Evolutionary conservation across 73 alveolate species (phyloP), one percentile per base, ranked within the genome.

Genomic region (Breviolum minutum): DNA sequence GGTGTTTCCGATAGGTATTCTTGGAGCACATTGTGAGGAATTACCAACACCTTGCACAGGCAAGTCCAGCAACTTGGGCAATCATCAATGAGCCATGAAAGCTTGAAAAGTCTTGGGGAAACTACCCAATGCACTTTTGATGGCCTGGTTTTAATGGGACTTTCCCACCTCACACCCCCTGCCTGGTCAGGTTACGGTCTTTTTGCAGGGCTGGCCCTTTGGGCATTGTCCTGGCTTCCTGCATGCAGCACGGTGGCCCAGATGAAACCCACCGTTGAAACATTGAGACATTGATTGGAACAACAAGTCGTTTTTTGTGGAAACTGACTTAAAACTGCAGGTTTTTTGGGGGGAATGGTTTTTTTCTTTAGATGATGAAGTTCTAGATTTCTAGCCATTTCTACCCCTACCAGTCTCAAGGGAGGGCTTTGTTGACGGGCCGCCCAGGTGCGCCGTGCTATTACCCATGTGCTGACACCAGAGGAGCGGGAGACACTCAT

Each of bases 181-280:
- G 27, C 27, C 82, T 10, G 30, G 77, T 12, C 69, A 92, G 98
- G 98, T 48, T 60, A 76, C 90, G 14, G 90, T 92, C 6, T 92
- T 92, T 68, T 80, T 92, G 5, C 98, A 92, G 83, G 98, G 98
- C 30, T 92, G 98, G 98, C 98, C 98, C 27, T 92, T 92, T 30
- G 98, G 90, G 22, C 98, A 92, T 32, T 92, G 98, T 73, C 97
- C 97, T 13, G 97, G 97, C 76, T 90, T 90, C n/a, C 69, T 90
- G 63, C 69, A 73, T 40, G 87, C 97, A 13, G 97, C 76, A 0
- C 8, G 40, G 19, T 17, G 74, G 87, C 66, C 76, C 4, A 71
- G 22, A n/a, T 19, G 0, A 73, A 9, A 19, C 12, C 82, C 82
- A 20, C 48, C 0, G 22, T 66, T 66, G 26, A 66, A 4, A 66